Evolutionary conservation across 1,284 basidiomycete species (phyloP).

Genomic region (Sanguinoderma infundibulare): DNA sequence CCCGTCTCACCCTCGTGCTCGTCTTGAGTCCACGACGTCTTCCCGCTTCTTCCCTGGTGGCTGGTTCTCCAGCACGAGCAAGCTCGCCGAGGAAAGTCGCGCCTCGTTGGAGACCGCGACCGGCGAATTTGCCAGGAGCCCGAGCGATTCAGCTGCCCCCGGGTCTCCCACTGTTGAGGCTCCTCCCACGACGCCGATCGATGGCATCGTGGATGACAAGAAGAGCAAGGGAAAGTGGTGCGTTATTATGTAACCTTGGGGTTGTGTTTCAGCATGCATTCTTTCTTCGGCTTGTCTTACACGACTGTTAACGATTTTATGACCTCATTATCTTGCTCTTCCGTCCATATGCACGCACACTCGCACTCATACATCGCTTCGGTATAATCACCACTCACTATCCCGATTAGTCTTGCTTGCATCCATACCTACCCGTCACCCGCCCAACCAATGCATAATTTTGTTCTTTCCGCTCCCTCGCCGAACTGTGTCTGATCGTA

Average conservation of each 20-base stretch:
- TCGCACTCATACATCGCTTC: slow-evolving; percentile 12
- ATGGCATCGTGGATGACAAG: slow-evolving; percentile 28
- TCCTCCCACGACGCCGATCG: slow-evolving; percentile 32
- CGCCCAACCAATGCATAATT: slow-evolving; percentile 18
- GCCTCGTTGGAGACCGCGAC: slow-evolving; percentile 54
- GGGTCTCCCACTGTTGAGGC: slow-evolving; percentile 28
- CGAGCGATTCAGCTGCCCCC: slow-evolving; percentile 10
- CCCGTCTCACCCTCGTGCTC: slow-evolving; percentile 37
- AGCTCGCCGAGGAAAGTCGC: slow-evolving; percentile 42
- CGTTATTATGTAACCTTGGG: slow-evolving; percentile 34
- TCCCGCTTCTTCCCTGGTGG: slow-evolving; percentile 61
- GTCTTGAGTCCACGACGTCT: slow-evolving; percentile 55
- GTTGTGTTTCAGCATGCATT: slow-evolving; percentile 1
- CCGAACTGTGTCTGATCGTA: not conserved
- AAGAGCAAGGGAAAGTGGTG: slow-evolving; percentile 36
- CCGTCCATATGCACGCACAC: slow-evolving; percentile 20
- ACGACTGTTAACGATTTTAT: slow-evolving; percentile 28
- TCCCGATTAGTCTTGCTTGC: slow-evolving; percentile 14
- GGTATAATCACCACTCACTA: slow-evolving; percentile 25
- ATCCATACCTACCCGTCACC: slow-evolving; percentile 4
- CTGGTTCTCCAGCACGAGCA: slow-evolving; percentile 50
- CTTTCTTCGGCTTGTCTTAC: slow-evolving; percentile 13
- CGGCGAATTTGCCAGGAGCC: slow-evolving; percentile 48
- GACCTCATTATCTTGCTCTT: slow-evolving; percentile 14
- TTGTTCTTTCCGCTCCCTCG: slow-evolving; percentile 6